These are phyloP conservation scores for Narthecium ossifragum DNA, from an alignment of 106 monocot genomes.

Conservation along the genomic window DNA sequence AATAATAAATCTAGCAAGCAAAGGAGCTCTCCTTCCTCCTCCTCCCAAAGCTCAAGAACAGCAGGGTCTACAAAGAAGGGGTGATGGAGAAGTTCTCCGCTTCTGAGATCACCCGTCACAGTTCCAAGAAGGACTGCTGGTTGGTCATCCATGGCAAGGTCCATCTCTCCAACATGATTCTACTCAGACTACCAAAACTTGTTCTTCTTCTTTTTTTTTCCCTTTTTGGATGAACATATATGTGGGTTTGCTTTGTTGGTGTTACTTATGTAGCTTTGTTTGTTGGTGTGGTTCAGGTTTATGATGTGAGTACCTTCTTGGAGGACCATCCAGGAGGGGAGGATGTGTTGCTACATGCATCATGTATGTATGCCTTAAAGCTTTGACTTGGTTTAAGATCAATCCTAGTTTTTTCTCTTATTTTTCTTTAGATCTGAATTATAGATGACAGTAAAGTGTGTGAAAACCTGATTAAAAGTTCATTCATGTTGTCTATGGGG, in stretches of 20 bases:
- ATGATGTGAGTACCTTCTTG: slow-evolving; percentile 69
- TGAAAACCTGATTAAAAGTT: too few species aligned
- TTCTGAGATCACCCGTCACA: slow-evolving; percentile 40
- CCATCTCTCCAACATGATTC: neutral
- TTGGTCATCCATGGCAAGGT: slow-evolving; percentile 62
- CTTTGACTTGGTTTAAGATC: neutral
- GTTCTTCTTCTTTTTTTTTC: neutral
- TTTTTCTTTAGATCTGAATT: neutral
- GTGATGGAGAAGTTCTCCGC: slow-evolving; percentile 15
- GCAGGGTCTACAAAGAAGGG: too few species aligned
- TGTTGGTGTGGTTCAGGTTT: too few species aligned
- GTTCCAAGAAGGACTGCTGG: slow-evolving; percentile 53
- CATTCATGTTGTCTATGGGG: too few species aligned
- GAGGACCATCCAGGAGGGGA: slow-evolving; percentile 70
- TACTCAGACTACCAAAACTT: too few species aligned
- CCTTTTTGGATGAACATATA: neutral
- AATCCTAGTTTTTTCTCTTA: neutral
- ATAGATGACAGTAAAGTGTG: too few species aligned
- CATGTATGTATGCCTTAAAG: slow-evolving; percentile 18
- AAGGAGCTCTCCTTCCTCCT: slow-evolving; percentile 4
- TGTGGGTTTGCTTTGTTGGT: too few species aligned
- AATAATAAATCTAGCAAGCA: too few species aligned
- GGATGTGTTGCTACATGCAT: slow-evolving; percentile 48
- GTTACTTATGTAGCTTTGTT: too few species aligned
- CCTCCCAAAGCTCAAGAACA: too few species aligned